These are phyloP conservation scores for Blepharisma japonicum DNA, from an alignment of 73 alveolate genomes.

Conservation along the genomic window DNA sequence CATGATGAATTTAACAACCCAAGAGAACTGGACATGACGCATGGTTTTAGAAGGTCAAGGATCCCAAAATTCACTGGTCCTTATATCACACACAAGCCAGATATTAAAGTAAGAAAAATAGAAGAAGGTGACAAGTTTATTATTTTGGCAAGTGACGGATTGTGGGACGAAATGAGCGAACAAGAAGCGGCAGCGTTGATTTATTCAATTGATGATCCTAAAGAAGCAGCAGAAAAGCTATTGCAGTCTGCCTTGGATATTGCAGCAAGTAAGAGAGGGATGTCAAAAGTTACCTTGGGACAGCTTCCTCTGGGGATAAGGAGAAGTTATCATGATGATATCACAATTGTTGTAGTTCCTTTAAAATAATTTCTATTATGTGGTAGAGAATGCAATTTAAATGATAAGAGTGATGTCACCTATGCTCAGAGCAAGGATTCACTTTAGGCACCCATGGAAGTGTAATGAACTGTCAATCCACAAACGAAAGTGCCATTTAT, in stretches of 20 bases:
- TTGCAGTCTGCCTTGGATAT: conserved; percentile 58
- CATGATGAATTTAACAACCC: conserved; percentile 64
- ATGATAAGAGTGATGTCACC: no score
- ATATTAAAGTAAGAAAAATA: conserved; percentile 57
- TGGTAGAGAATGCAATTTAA: no score
- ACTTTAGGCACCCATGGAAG: no score
- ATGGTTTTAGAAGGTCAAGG: conserved; percentile 49
- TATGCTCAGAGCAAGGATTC: no score
- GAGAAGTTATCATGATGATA: conserved; percentile 86
- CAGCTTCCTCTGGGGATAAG: conserved; percentile 72
- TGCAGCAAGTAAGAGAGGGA: conserved; percentile 51
- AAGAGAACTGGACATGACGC: conserved; percentile 34
- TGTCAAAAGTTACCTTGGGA: conserved; percentile 47
- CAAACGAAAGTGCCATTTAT: no score
- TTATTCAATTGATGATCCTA: conserved; percentile 25
- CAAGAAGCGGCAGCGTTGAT: conserved; percentile 52
- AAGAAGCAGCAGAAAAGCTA: conserved; percentile 50
- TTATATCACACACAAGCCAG: conserved; percentile 75
- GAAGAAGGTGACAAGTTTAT: conserved; percentile 72
- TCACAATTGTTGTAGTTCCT: conserved; percentile 70
- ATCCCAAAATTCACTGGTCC: conserved; percentile 78
- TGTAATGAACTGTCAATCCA: no score
- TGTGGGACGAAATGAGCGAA: conserved; percentile 89
- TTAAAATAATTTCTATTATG: conserved; percentile 22
- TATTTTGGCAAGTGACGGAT: conserved; percentile 87